Evolutionary conservation across 1,139 yeast species (phyloP).

Genomic region (Suzukiozyma palmioleophila): DNA sequence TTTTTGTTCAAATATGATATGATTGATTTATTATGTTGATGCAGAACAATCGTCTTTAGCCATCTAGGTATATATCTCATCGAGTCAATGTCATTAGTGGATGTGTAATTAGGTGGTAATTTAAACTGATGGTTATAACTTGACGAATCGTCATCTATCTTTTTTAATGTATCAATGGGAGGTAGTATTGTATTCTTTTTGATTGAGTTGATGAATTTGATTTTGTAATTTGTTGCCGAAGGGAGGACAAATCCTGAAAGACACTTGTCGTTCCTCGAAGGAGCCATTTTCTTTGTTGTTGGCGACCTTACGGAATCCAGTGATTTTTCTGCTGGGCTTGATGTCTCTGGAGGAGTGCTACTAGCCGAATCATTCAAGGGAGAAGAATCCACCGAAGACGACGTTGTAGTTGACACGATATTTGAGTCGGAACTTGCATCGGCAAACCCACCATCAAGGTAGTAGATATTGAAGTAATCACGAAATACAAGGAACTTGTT

Average conservation of each 20-base stretch:
- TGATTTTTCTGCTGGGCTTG: not conserved
- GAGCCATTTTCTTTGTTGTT: not conserved
- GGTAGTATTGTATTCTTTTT: conserved; percentile 21
- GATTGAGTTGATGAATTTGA: conserved; percentile 28
- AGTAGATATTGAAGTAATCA: conserved; percentile 25
- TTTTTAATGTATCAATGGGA: not conserved
- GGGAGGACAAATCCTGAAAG: conserved; percentile 36
- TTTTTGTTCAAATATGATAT: conserved; percentile 31
- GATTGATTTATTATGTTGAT: conserved; percentile 16
- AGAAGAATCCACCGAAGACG: not conserved
- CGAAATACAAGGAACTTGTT: conserved; percentile 30
- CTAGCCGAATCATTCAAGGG: not conserved
- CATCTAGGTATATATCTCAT: conserved; percentile 39
- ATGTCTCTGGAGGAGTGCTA: not conserved
- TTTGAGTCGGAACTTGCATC: conserved; percentile 3
- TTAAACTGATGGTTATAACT: conserved; percentile 30
- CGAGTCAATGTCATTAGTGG: not conserved
- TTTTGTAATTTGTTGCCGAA: conserved; percentile 27
- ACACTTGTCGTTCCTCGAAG: conserved; percentile 4
- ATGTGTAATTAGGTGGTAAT: conserved; percentile 26
- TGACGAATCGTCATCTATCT: conserved; percentile 16
- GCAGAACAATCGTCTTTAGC: conserved; percentile 31
- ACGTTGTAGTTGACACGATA: not conserved
- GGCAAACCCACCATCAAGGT: conserved; percentile 36
- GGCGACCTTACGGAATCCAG: not conserved